phyloP scores from a whole-genome alignment of 2,329 filamentous ascomycete species.

The Didymella glomerata region DNA sequence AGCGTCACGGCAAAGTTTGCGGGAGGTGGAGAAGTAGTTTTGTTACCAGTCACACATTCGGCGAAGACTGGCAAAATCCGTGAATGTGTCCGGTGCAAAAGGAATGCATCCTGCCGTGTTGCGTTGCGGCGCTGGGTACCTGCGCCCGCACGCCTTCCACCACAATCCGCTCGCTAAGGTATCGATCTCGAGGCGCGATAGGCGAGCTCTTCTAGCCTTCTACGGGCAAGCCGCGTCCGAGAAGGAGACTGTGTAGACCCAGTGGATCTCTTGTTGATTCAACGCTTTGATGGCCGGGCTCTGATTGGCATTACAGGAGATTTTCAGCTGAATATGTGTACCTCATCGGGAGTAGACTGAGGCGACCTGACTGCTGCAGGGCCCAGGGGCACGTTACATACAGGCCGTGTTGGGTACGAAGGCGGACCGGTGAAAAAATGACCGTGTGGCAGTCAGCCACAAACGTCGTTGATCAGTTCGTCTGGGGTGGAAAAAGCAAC shows the following conservation, averaged over 20 bases:
- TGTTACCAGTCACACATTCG: not conserved
- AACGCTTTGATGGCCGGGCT: not conserved
- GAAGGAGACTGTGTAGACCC: not conserved
- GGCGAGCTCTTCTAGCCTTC: not conserved
- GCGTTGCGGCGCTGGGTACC: slow-evolving; percentile 5
- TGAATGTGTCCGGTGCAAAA: not conserved
- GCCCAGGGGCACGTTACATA: slow-evolving; percentile 12
- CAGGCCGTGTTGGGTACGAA: not conserved
- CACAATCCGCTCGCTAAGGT: not conserved
- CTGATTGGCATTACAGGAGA: slow-evolving; percentile 2
- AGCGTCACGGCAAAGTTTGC: not conserved
- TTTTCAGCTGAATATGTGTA: not conserved
- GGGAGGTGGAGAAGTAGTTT: not conserved
- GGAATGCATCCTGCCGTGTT: not conserved
- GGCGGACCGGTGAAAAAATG: slow-evolving; percentile 1
- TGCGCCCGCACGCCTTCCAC: slow-evolving; percentile 1
- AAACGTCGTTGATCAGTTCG: slow-evolving; percentile 1
- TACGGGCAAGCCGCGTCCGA: not conserved
- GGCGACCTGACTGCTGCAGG: slow-evolving; percentile 11
- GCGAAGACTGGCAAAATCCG: not conserved
- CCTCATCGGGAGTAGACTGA: not conserved
- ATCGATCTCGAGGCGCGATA: not conserved
- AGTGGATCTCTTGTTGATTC: not conserved
- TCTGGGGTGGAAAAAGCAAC: not conserved
- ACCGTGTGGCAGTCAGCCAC: slow-evolving; percentile 10